Evolutionary conservation across 2,329 filamentous ascomycete species (phyloP).

Genomic region (Tolypocladium sp.): DNA sequence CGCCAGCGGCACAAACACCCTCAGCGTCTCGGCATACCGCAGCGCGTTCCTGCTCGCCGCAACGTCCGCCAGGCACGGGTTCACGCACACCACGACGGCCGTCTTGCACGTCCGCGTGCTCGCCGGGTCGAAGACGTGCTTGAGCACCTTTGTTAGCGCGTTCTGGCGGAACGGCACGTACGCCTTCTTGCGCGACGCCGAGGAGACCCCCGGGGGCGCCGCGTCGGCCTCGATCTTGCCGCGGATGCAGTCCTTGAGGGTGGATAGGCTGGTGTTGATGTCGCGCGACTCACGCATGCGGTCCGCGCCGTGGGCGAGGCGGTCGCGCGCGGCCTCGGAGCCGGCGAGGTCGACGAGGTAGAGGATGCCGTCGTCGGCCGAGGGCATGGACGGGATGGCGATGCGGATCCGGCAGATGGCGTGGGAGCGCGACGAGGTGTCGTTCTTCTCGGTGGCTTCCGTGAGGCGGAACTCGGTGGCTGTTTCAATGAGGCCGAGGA

Average conservation of each 20-base stretch:
- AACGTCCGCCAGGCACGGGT: slow-evolving; percentile 33
- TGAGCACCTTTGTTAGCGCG: slow-evolving; percentile 36
- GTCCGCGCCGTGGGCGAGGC: slow-evolving; percentile 25
- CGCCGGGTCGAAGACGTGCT: slow-evolving; percentile 38
- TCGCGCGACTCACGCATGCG: slow-evolving; percentile 37
- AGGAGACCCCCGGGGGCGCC: slow-evolving; percentile 9
- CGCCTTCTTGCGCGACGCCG: not conserved
- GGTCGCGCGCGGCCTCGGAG: slow-evolving; percentile 37
- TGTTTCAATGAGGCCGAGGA: slow-evolving; percentile 24
- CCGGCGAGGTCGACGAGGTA: slow-evolving; percentile 40
- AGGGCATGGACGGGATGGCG: slow-evolving; percentile 16
- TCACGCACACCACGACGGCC: slow-evolving; percentile 37
- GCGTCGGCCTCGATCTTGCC: slow-evolving; percentile 28
- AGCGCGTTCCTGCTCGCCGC: slow-evolving; percentile 38
- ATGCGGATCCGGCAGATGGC: slow-evolving; percentile 37
- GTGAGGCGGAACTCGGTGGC: slow-evolving; percentile 30
- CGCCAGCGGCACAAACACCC: slow-evolving; percentile 23
- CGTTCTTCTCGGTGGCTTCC: slow-evolving; percentile 34
- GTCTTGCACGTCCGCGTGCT: slow-evolving; percentile 29
- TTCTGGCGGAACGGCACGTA: slow-evolving; percentile 37
- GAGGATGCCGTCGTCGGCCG: slow-evolving; percentile 29
- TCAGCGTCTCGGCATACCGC: slow-evolving; percentile 37
- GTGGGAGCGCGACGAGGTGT: slow-evolving; percentile 38
- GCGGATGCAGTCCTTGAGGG: slow-evolving; percentile 43
- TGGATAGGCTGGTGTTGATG: slow-evolving; percentile 39